Percentiles rank a stretch among this genome's conserved stretches.
Conservation (phyloP, 371 early-diverging fungal species). For the Blakeslea trispora region DNA sequence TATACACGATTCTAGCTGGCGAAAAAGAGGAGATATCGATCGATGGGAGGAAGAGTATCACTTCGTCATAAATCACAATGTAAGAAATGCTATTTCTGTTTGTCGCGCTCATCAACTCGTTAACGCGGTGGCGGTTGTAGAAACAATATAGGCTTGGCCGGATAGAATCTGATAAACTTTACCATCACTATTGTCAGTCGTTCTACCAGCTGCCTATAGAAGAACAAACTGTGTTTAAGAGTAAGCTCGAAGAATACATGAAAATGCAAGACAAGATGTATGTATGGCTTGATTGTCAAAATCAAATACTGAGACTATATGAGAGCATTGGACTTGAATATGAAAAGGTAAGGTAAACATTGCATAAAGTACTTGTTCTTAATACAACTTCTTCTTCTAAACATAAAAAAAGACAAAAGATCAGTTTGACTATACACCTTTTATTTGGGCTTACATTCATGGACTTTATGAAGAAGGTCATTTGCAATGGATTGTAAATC, state of each 20-base stretch:
- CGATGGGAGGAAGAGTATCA: conserved; percentile 30
- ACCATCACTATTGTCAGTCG: conserved; percentile 10
- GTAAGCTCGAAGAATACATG: conserved; percentile 1
- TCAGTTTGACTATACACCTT: conserved; percentile 26
- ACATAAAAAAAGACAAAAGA: background rate
- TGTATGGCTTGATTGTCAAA: conserved; percentile 23
- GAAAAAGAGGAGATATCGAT: conserved; percentile 1
- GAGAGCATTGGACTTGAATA: conserved; percentile 21
- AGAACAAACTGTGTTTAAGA: conserved; percentile 8
- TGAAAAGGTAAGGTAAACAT: conserved; percentile 14
- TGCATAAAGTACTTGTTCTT: background rate
- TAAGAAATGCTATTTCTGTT: conserved; percentile 2
- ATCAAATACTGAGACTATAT: conserved; percentile 21
- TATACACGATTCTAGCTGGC: conserved; percentile 22
- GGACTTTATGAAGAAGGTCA: conserved; percentile 23
- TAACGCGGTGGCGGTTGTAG: conserved; percentile 10
- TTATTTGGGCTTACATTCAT: conserved; percentile 27
- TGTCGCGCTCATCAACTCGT: background rate
- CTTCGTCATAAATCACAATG: conserved; percentile 14
- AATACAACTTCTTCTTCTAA: too few relatives aligned
- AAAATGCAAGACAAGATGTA: conserved; percentile 20
- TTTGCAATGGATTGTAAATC: conserved; percentile 8
- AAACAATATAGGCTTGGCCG: conserved; percentile 20
- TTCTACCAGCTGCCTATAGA: conserved; percentile 20
- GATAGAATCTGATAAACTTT: conserved; percentile 4